Base-by-base conservation (phyloP, 2,329 filamentous ascomycete species). In the Fusarium verrucosum region DNA sequence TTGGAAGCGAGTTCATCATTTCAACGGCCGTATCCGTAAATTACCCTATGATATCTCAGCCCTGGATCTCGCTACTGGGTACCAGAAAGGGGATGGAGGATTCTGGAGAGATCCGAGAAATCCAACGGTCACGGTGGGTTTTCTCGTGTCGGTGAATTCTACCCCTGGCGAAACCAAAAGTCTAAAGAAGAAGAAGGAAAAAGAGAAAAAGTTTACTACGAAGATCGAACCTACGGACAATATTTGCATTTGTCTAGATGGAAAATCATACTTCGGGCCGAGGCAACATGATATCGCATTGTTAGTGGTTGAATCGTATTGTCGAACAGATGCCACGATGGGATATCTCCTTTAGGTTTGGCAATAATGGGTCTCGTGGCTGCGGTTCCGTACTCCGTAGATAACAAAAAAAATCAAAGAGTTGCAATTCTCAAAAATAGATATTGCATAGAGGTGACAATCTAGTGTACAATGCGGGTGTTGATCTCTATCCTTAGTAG, bases 1-100 rank as follows among this genome's bases (percentile, higher is more conserved):
- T 40, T 46, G 46, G 22, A 46, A 51, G 49, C 40, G 17, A 51
- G 22, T 43, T 26, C 22, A 28, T 51, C 40, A 33, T 30, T 16
- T 30, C 14, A 30, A 28, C 17, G 4, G 14, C 36, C 19, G 17
- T 20, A 14, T 47, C 23, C 50, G 50, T 56, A 46, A 3, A 26
- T 25, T 16, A 4, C 17, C 50, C 38, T 46, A 33, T 55, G 25
- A 16, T 7, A 23, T 1, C 19, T 46, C 33, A 53, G 44, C 44
- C 44, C 26, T 38, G 17, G 35, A 17, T 1, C 30, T 51, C 50
- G 46, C 50, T 20, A 46, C 38, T 56, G 7, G 14, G 6, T 26
- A 41, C 50, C 53, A 16, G 42, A 58, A 37, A 28, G 36, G n/a
- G 53, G 30, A 57, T 57, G 49, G 42, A 54, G 52, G 47, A 33